Conservation (phyloP, 352 stramenopile genomes). For the Thalassiosira oceanica region DNA sequence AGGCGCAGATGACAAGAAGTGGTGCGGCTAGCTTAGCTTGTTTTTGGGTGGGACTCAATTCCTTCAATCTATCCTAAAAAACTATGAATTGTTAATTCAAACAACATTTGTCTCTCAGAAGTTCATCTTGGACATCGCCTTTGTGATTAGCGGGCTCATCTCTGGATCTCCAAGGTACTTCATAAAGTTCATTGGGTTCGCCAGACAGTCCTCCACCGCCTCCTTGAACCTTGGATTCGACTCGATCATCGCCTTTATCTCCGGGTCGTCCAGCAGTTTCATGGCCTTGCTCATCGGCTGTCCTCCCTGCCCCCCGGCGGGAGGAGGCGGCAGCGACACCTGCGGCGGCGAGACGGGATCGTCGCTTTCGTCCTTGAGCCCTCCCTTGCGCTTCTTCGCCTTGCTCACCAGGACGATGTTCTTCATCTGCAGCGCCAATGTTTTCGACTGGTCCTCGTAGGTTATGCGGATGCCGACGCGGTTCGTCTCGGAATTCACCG, state of each 20-base stretch:
- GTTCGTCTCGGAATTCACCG: constrained; percentile 38
- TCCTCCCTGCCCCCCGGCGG: not conserved
- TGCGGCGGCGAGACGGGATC: not conserved
- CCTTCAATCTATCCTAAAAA: too few species aligned
- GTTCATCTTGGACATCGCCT: constrained; percentile 49
- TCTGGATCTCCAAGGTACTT: constrained; percentile 47
- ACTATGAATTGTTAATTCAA: too few species aligned
- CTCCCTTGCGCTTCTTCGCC: constrained; percentile 34
- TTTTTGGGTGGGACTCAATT: too few species aligned
- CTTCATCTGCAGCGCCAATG: constrained; percentile 37
- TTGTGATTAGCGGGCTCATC: constrained; percentile 46
- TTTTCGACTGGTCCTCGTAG: constrained; percentile 38
- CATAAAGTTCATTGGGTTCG: constrained; percentile 43
- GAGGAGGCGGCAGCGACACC: not conserved
- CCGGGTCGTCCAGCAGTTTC: constrained; percentile 34
- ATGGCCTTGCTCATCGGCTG: constrained; percentile 36
- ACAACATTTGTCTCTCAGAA: too few species aligned
- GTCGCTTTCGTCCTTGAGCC: not conserved
- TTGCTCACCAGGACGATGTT: constrained; percentile 32
- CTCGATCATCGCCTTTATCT: constrained; percentile 34
- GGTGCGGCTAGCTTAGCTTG: too few species aligned
- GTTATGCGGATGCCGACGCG: constrained; percentile 32
- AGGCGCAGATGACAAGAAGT: too few species aligned
- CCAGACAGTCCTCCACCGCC: constrained; percentile 41
- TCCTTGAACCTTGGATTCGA: constrained; percentile 37